Conservation (phyloP, 2,329 filamentous ascomycete species). For the Aspergillus ustus region DNA sequence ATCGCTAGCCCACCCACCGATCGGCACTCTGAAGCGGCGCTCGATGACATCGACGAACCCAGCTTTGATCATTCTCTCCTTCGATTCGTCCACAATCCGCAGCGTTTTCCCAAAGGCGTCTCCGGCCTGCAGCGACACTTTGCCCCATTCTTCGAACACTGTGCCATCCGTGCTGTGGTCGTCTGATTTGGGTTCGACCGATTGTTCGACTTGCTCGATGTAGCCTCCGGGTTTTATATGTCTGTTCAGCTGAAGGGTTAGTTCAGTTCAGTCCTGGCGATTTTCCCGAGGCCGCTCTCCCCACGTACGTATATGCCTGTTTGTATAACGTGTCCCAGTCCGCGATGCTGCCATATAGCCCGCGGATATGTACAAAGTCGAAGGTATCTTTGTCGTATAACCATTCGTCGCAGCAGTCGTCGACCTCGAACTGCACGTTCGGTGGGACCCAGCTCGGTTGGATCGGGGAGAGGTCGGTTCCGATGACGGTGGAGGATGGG, state of each 20-base stretch:
- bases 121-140: slow-evolving; percentile 21
- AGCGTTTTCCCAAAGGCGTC: slow-evolving; percentile 38
- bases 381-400: slow-evolving; percentile 39
- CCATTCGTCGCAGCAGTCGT: slow-evolving; percentile 46
- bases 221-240: slow-evolving; percentile 44
- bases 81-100: slow-evolving; percentile 31
- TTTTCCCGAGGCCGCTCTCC: background rate
- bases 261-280: background rate
- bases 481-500: slow-evolving; percentile 48
- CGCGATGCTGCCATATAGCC: slow-evolving; percentile 50
- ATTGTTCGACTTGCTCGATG: slow-evolving; percentile 48
- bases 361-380: slow-evolving; percentile 53
- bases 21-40: slow-evolving; percentile 31
- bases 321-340: slow-evolving; percentile 50
- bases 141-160: slow-evolving; percentile 32
- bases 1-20: slow-evolving; percentile 28
- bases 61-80: slow-evolving; percentile 28
- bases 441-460: slow-evolving; percentile 53
- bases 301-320: slow-evolving; percentile 30
- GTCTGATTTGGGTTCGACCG: slow-evolving; percentile 43
- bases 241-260: slow-evolving; percentile 18
- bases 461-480: slow-evolving; percentile 55
- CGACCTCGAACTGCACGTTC: slow-evolving; percentile 53
- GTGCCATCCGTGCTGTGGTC: slow-evolving; percentile 42
- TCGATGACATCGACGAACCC: slow-evolving; percentile 34